Conservation (phyloP, 768 basidiomycete species). For the Coprinopsis cinerea region DNA sequence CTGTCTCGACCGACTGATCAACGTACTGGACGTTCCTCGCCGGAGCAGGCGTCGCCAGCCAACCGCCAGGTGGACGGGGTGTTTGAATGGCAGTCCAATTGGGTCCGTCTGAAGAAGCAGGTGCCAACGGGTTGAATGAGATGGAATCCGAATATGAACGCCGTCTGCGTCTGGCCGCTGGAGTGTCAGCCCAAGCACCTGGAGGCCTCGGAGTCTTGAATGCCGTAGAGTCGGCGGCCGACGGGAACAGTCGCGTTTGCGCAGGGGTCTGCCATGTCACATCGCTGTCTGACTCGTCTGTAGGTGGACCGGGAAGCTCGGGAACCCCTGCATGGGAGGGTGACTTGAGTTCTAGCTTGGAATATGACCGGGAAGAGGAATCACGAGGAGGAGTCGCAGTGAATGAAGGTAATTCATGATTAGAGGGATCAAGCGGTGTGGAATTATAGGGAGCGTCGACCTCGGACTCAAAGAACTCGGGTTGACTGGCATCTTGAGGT, state of each 20-base stretch:
- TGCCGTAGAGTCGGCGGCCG: constrained; percentile 17
- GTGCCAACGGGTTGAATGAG: constrained; percentile 1
- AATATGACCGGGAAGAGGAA: background rate
- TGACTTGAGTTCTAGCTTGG: constrained; percentile 26
- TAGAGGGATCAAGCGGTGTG: constrained; percentile 14
- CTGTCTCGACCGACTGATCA: constrained; percentile 10
- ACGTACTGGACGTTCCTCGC: constrained; percentile 7
- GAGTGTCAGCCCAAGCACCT: constrained; percentile 34
- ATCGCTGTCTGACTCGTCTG: constrained; percentile 16
- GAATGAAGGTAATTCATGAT: constrained; percentile 5
- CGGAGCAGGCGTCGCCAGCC: constrained; percentile 26
- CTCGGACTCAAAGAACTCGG: background rate
- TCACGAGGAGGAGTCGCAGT: constrained; percentile 14
- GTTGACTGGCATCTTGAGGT: background rate
- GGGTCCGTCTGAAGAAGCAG: constrained; percentile 12
- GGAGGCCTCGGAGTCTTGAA: constrained; percentile 42
- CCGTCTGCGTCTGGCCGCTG: constrained; percentile 18
- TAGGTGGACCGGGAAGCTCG: constrained; percentile 62
- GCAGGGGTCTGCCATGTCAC: background rate
- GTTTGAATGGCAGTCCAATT: constrained; percentile 18
- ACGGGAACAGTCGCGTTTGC: constrained; percentile 3
- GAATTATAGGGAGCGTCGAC: background rate
- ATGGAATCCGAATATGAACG: constrained; percentile 11
- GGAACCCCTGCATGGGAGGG: constrained; percentile 60
- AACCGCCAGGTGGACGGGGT: constrained; percentile 31